These are phyloP conservation scores for Penicillium chermesinum DNA, from an alignment of 495 filamentous ascomycete species.

Conservation along the genomic window DNA sequence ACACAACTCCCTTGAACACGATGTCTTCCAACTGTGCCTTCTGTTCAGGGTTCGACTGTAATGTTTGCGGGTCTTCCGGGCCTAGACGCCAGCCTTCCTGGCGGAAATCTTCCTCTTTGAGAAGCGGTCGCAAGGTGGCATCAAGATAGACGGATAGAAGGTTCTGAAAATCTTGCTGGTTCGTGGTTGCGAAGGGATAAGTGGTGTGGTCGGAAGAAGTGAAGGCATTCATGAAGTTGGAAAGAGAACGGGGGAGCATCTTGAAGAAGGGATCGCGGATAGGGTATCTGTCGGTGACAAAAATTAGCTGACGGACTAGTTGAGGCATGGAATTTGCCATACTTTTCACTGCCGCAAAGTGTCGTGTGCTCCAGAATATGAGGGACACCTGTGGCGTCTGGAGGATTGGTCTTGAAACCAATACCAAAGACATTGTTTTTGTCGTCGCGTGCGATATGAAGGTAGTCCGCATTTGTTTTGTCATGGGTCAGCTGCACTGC, in stretches of 20 bases:
- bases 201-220: constrained; percentile 95
- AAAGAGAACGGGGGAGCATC: constrained; percentile 94
- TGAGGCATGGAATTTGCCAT: constrained; percentile 14
- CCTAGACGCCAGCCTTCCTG: constrained; percentile 97
- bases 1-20: constrained; percentile 97
- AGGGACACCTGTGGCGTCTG: constrained; percentile 91
- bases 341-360: constrained; percentile 96
- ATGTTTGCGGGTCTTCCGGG: constrained; percentile 72
- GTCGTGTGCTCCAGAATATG: constrained; percentile 98
- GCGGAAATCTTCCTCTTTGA: constrained; percentile 85
- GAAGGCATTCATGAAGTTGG: constrained; percentile 99
- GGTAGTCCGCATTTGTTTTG: constrained; percentile 89
- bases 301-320: constrained; percentile 13
- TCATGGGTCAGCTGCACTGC: constrained; percentile 86
- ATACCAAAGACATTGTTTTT: constrained; percentile 99
- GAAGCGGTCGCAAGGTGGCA: constrained; percentile 80
- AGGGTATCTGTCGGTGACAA: constrained; percentile 59
- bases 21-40: constrained; percentile 44
- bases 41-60: constrained; percentile 34
- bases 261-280: constrained; percentile 99
- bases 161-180: constrained; percentile 89
- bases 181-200: constrained; percentile 98
- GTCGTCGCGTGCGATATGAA: constrained; percentile 90
- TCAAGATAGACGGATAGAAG: constrained; percentile 95
- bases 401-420: constrained; percentile 97